Base-by-base conservation (phyloP, 495 filamentous ascomycete species). In the Trichoderma erinaceum region DNA sequence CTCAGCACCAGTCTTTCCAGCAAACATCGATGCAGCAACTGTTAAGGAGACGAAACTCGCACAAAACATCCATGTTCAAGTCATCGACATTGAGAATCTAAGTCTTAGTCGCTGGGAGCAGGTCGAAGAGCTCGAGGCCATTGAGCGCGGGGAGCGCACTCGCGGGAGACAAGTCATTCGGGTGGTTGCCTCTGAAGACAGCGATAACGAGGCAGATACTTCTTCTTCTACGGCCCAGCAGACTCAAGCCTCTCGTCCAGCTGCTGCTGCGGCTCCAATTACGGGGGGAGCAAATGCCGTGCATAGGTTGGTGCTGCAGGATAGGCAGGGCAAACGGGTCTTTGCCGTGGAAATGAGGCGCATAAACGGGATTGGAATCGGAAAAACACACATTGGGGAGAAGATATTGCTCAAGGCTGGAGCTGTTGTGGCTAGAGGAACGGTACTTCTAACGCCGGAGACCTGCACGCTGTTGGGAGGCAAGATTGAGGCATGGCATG, bases 61-160 rank as follows among this genome's bases (percentile, higher is more conserved):
- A 0, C 82, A 81, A 0, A 82, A 91, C 23, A 81, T 93, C 8
- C 82, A 87, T 0, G 88, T 95, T 7, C 95, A 99, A 75, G 86
- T 97, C 0, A 76, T 96, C 0, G 92, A 92, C 63, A 83, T 97
- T 21, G 90, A 93, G 72, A 93, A 97, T 72, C 81, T 98, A 50
- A 84, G 87, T 16, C 84, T 83, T 16, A 90, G 88, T 71, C 82
- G 88, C 25, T 93, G 92, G 90, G 88, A 89, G 71, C 91, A 96
- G 72, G 85, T 97, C 48, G 93, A 97, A 72, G 86, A 86, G 25
- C 82, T 98, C 29, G 95, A 99, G 76, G 87, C 90, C 58, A 79
- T 87, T 11, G 90, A 93, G 75, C 83, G 93, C 10, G 94, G 94
- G 3, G 95, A 98, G 76, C 86, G 84, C 44, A 91, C 88, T 12